Base-by-base conservation (phyloP, 768 basidiomycete species). In the Suillus lakei region DNA sequence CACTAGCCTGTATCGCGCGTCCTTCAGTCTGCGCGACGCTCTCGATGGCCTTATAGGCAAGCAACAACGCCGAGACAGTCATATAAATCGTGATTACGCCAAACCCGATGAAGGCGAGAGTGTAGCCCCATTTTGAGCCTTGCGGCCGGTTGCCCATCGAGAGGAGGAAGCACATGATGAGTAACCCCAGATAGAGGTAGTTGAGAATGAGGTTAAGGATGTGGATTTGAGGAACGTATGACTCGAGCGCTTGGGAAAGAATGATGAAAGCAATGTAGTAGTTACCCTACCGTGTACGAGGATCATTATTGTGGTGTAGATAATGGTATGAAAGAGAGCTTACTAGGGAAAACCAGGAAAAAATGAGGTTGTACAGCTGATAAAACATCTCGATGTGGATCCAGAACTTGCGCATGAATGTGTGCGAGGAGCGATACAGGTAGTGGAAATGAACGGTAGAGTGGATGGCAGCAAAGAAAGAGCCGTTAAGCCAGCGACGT, bases 401-500 rank as follows among this genome's bases (percentile, higher is more conserved):
- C 92, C 93, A 97, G 74, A 92, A 87, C 79, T 98, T 99, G 72
- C 95, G 84, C 44, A 90, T 36, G 74, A 95, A 86, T 0, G 85
- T 78, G 75, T 97, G 96, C 23, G 92, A 90, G 10, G 92, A 94
- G 30, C 97, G 88, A 76, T 99, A 99, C 46, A 99, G 87, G 74
- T 98, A 98, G 69, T 93, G 90, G 78, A 99, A 99, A 75, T 99
- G 94, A 68, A 96, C 84, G 5, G 89, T 92, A 64, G 91, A 90
- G 79, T 99, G 96, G 18, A 99, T 88, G 0, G 92, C 94, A 12
- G 96, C 98, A 77, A 99, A 99, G 88, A 99, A 99, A 4, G 95
- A 96, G 16, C 97, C 95, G 76, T 98, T 98, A 32, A 99, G 85
- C 97, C 97, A 99, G 46, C 96, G 90, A 43, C 97, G 86, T 60